These are phyloP conservation scores for Phialemoniopsis sp. DNA, from an alignment of 2,329 filamentous ascomycete genomes.

Conservation along the genomic window DNA sequence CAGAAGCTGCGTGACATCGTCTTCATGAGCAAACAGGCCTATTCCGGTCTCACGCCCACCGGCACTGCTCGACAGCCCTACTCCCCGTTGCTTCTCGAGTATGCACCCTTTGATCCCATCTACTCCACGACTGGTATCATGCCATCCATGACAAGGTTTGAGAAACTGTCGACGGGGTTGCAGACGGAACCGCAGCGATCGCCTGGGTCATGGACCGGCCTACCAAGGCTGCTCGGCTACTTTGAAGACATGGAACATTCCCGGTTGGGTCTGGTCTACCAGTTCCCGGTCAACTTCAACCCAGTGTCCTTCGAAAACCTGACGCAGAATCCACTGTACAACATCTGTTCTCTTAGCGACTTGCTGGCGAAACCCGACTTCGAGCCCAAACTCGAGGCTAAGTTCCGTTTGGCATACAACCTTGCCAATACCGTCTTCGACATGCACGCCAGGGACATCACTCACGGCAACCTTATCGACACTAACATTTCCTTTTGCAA, in stretches of 20 bases:
- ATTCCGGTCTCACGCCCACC: slow-evolving; percentile 37
- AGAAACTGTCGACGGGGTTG: slow-evolving; percentile 56
- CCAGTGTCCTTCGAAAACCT: slow-evolving; percentile 49
- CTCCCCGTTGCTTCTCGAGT: slow-evolving; percentile 65
- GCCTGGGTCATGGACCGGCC: slow-evolving; percentile 54
- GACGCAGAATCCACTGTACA: slow-evolving; percentile 45
- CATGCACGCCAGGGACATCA: slow-evolving; percentile 64
- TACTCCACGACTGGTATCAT: slow-evolving; percentile 59
- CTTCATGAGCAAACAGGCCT: slow-evolving; percentile 48
- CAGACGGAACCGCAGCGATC: slow-evolving; percentile 48
- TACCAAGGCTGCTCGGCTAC: slow-evolving; percentile 61
- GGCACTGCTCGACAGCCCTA: slow-evolving; percentile 34
- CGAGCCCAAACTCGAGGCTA: slow-evolving; percentile 68
- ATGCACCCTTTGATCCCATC: slow-evolving; percentile 60
- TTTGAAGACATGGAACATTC: slow-evolving; percentile 71
- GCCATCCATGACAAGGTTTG: slow-evolving; percentile 61
- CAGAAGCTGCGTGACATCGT: slow-evolving; percentile 39
- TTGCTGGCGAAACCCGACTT: slow-evolving; percentile 47
- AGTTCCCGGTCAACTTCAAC: slow-evolving; percentile 63
- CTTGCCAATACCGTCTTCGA: slow-evolving; percentile 70
- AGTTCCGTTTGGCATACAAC: slow-evolving; percentile 71
- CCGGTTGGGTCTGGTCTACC: slow-evolving; percentile 70
- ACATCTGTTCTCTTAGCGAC: slow-evolving; percentile 48
- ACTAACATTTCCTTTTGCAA: slow-evolving; percentile 65
- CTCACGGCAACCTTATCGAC: slow-evolving; percentile 66